Evolutionary conservation across 2,329 filamentous ascomycete genomes (phyloP), one percentile per base, ranked within the genome.

Genomic region (Phyllosticta citriasiana): DNA sequence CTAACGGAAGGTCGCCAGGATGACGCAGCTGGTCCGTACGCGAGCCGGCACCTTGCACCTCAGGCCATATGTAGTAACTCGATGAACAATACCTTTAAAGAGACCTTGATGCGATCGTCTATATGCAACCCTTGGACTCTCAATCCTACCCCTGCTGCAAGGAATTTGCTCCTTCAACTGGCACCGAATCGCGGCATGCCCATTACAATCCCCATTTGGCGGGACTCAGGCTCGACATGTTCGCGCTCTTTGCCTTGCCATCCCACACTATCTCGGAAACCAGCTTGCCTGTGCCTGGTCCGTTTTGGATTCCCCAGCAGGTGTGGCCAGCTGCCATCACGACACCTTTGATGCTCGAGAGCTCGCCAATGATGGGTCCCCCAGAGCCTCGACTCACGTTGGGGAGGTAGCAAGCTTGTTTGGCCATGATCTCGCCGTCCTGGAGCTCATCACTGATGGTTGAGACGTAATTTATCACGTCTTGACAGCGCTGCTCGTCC

Each of bases 261-360:
- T 78, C 77, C 70, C 75, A 79, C 35, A 79, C 75, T 65, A 79
- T 69, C 68, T 80, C 77, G 65, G 69, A 73, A 57, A 80, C 68
- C 66, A 77, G 62, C 66, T 76, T 77, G 1, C 76, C 77, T 40
- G 93, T 97, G 1, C 82, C 94, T 1, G 93, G 92, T 0, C 86
- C 91, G 76, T 99, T 97, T 77, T 97, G 93, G 24, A 99, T 96
- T 0, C 94, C 94, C 94, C 94, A 99, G 76, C 93, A 97, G 1
- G 91, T 96, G 78, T 99, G 94, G 0, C 94, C 94, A 0, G 90
- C 83, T 0, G 94, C 94, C 63, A 97, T 79, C 72, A 88, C 87
- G 53, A 97, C 69, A 0, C 92, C 91, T 6, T 84, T 82, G 0
- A 87, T 84, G 1, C 82, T 82, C 4, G 55, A 56, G 7, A 91